Percentiles rank a stretch among this genome's conserved stretches.
phyloP scores from a whole-genome alignment of 148 eudicot species.

The Tetragonia tetragonoides region DNA sequence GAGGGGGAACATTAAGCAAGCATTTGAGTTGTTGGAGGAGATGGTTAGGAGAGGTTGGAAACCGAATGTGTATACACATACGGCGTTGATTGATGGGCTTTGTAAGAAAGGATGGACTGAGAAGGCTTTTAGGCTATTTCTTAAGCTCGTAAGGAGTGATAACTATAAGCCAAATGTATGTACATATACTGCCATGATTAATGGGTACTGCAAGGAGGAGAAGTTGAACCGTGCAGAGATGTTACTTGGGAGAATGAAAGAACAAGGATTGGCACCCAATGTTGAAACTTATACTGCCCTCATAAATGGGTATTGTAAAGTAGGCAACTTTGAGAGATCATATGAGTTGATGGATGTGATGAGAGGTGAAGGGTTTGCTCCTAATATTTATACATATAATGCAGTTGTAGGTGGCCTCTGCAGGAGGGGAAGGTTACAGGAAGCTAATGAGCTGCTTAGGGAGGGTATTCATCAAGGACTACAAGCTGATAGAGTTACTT shows the following conservation, averaged over 20 bases:
- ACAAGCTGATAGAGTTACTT: conserved; percentile 70
- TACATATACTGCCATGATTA: conserved; percentile 86
- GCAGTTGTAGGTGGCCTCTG: conserved; percentile 61
- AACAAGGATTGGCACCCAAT: conserved; percentile 76
- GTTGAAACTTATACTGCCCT: conserved; percentile 71
- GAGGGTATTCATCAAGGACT: conserved; percentile 39
- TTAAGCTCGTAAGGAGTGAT: conserved; percentile 90
- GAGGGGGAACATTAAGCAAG: conserved; percentile 77
- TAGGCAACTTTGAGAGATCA: conserved; percentile 67
- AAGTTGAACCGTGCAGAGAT: conserved; percentile 82
- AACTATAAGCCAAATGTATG: conserved; percentile 78
- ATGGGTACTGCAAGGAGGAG: conserved; percentile 81
- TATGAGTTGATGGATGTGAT: conserved; percentile 61
- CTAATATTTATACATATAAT: conserved; percentile 70
- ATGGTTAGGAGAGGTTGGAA: conserved; percentile 85
- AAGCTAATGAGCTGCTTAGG: conserved; percentile 53
- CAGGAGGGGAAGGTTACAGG: conserved; percentile 63
- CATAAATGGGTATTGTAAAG: conserved; percentile 69
- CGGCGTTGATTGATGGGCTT: conserved; percentile 73
- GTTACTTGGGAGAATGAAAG: conserved; percentile 70
- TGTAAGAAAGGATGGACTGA: conserved; percentile 99
- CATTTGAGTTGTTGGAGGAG: conserved; percentile 87
- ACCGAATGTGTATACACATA: conserved; percentile 92
- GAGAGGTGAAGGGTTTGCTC: conserved; percentile 41
- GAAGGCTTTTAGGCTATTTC: conserved; percentile 88